phyloP scores from a whole-genome alignment of 192 early-diverging fungal genomes.

The Coemansia sp. region DNA sequence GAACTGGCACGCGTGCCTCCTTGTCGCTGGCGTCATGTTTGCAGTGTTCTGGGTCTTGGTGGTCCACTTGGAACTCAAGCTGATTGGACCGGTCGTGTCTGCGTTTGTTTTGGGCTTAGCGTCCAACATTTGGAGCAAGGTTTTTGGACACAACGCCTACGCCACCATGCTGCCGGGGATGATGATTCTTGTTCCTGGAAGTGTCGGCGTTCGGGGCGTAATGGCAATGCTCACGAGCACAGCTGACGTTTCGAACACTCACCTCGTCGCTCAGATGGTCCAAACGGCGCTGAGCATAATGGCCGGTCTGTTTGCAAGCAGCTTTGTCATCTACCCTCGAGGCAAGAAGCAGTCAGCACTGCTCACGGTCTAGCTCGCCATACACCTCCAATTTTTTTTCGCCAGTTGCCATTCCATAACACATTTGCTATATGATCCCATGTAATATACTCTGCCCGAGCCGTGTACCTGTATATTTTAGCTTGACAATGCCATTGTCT shows the following conservation, averaged over 20 bases:
- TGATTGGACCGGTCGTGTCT: conserved; percentile 59
- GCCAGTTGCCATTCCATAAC: neutral
- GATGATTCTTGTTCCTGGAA: conserved; percentile 77
- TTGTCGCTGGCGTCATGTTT: conserved; percentile 65
- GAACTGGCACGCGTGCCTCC: conserved; percentile 68
- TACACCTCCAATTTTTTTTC: neutral
- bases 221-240: conserved; percentile 59
- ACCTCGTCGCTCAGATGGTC: conserved; percentile 52
- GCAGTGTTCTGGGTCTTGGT: conserved; percentile 59
- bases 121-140: conserved; percentile 68
- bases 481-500: neutral
- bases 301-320: conserved; percentile 64
- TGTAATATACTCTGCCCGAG: neutral
- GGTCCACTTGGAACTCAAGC: conserved; percentile 51
- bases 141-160: conserved; percentile 62
- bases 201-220: conserved; percentile 62
- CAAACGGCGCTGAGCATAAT: conserved; percentile 62
- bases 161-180: conserved; percentile 78
- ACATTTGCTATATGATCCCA: neutral
- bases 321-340: conserved; percentile 55
- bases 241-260: conserved; percentile 28
- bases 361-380: conserved; percentile 28
- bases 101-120: conserved; percentile 73
- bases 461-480: neutral
- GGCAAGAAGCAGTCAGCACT: conserved; percentile 49